Base-by-base conservation (phyloP, 768 basidiomycete species). In the Tylopilus plumbeoviolaceoides region DNA sequence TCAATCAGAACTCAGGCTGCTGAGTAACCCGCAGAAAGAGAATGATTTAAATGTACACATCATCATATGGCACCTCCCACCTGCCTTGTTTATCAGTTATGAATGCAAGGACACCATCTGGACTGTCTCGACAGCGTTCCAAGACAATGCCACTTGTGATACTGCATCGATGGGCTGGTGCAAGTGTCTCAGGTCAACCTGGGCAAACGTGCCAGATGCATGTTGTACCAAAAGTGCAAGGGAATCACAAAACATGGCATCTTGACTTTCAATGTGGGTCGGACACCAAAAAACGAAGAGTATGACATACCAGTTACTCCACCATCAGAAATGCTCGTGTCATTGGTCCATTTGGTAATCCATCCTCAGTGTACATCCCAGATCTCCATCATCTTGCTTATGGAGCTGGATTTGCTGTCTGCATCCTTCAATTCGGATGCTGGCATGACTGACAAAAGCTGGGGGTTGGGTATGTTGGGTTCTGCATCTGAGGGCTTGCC, bases 361-460 rank as follows among this genome's bases (percentile, higher is more conserved):
- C 86, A 89, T 0, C 81, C 79, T 44, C 91, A 74, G 49, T 90
- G 75, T 2, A 89, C 87, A 65, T 94, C 91, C 91, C 91, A 94
- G 21, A 93, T 84, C 60, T 92, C 90, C 28, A 91, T 75, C 0
- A 81, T 72, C 61, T 90, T 85, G 3, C 83, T 80, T 3, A 60
- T 46, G 11, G 40, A 41, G 3, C 55, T 43, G 17, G 43, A 1
- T 25, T 55, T 67, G 4, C 59, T 57, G 2, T 59, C 58, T 21
- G 47, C 44, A 1, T 58, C 59, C 7, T 60, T 64, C 7, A 45
- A 46, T 10, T 66, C 66, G 6, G 42, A 41, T 5, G 18, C 47
- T 4, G 58, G 53, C 27, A 25, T 27, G 3, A 35, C 50, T 12
- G 48, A 49, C 25, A 53, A 49, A 23, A 68, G 54, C 56, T 62